Evolutionary conservation across 2,329 filamentous ascomycete species (phyloP), one percentile per base, ranked within the genome.

Genomic region (Ceratocystis alfenasii): DNA sequence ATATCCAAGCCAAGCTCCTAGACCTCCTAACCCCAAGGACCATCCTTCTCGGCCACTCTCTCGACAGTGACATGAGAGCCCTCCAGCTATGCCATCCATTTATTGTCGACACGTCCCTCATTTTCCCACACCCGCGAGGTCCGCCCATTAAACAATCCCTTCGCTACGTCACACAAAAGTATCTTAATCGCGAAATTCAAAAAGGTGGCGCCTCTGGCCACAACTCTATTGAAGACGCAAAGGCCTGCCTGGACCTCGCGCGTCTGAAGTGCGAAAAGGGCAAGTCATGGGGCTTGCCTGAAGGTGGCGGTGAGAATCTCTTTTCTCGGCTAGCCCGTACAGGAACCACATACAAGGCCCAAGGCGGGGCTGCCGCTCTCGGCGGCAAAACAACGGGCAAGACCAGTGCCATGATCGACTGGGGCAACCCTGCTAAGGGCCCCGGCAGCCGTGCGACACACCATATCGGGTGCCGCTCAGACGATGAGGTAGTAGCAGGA

Each of bases 211-310:
- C 80, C 17, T 74, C 74, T 17, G 94, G 94, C 17, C 94, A 99
- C 74, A 87, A 97, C 79, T 94, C 89, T 67, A 82, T 96, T 69
- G 94, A 99, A 75, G 94, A 99, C 74, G 91, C 94, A 15, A 86
- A 83, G 69, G 91, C 94, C 2, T 95, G 91, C 69, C 85, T 99
- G 15, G 92, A 97, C 71, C 86, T 99, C 1, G 85, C 97, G 61
- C 95, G 94, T 75, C 87, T 93, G 73, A 99, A 99, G 75, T 96
- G 93, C 74, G 92, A 97, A 74, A 94, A 89, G 75, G 94, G 94
- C 50, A 89, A 88, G 69, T 76, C 80, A 28, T 99, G 92, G 89
- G 94, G 90, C 45, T 87, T 87, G 0, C 84, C 84, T 62, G 90
- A 95, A 55, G 81, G 85, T 1, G 86, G 86, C 59, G 87, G 86